A percentile compares a stretch with the other conserved stretches of the same genome.
Evolutionary conservation across 1,284 basidiomycete genomes (phyloP).

Genomic region (Caloboletus firmus): DNA sequence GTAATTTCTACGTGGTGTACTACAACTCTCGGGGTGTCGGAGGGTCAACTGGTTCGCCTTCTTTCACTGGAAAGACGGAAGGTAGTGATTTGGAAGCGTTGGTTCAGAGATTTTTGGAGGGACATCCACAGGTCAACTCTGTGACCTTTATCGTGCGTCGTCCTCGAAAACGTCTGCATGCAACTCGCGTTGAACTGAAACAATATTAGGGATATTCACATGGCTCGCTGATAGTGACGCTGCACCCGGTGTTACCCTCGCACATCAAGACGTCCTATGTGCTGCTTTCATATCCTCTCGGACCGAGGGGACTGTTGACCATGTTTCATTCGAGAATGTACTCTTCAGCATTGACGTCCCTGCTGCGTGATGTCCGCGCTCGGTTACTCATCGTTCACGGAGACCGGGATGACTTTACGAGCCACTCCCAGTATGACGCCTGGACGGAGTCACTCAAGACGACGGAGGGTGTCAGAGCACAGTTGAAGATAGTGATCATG

Average conservation of each 20-base stretch:
- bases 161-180: slow-evolving; percentile 4
- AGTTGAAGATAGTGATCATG: slow-evolving; percentile 35
- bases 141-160: slow-evolving; percentile 55
- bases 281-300: slow-evolving; percentile 75
- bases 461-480: slow-evolving; percentile 21
- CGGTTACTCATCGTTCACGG: slow-evolving; percentile 69
- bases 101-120: slow-evolving; percentile 53
- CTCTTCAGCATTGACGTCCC: slow-evolving; percentile 45
- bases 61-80: slow-evolving; percentile 68
- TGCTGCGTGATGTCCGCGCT: slow-evolving; percentile 45
- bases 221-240: slow-evolving; percentile 69
- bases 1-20: slow-evolving; percentile 57
- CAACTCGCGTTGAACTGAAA: background rate
- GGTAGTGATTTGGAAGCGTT: slow-evolving; percentile 64
- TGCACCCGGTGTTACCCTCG: slow-evolving; percentile 51
- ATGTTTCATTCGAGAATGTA: slow-evolving; percentile 62
- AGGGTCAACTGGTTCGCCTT: slow-evolving; percentile 64
- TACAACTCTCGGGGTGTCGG: slow-evolving; percentile 81
- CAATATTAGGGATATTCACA: slow-evolving; percentile 77
- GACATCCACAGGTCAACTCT: slow-evolving; percentile 44
- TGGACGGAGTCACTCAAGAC: slow-evolving; percentile 51
- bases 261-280: slow-evolving; percentile 60
- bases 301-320: slow-evolving; percentile 66
- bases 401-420: slow-evolving; percentile 72
- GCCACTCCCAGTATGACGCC: slow-evolving; percentile 47